Evolutionary conservation across 352 stramenopile species (phyloP).

Genomic region (Phytophthora ramorum): DNA sequence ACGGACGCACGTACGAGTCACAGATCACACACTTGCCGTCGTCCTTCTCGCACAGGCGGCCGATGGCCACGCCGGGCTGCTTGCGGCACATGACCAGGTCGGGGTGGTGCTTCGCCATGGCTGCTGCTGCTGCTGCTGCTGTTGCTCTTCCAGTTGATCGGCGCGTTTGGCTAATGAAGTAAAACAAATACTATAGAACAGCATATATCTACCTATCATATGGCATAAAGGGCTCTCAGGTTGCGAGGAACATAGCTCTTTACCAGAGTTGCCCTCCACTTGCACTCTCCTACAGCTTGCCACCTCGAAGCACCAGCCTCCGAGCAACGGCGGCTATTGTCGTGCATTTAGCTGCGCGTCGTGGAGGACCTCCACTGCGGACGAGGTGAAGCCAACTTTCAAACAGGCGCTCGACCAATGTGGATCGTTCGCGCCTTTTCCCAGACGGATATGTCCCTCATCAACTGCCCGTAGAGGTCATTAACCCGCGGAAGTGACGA

Average conservation of each 20-base stretch:
- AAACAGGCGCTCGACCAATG: not conserved
- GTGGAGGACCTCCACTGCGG: too few species aligned
- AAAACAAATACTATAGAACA: not conserved
- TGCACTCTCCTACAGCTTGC: too few species aligned
- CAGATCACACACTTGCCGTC: conserved; percentile 99
- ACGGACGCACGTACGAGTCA: conserved; percentile 99
- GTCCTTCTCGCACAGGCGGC: conserved; percentile 98
- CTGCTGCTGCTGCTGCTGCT: too few species aligned
- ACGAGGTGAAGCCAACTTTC: not conserved
- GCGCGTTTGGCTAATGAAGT: not conserved
- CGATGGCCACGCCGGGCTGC: conserved; percentile 97
- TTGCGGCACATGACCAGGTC: conserved; percentile 99
- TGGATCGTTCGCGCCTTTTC: conserved; percentile 30
- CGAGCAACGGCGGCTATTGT: too few species aligned
- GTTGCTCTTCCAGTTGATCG: not conserved
- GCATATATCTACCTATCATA: conserved; percentile 1
- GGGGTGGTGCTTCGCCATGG: conserved; percentile 99
- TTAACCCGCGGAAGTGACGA: not conserved
- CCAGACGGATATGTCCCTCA: not conserved
- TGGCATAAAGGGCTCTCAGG: not conserved
- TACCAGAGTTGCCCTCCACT: too few species aligned
- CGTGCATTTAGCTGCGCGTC: too few species aligned
- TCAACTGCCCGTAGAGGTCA: not conserved
- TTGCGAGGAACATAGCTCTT: too few species aligned
- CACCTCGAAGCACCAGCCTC: too few species aligned